phyloP scores from a whole-genome alignment of 805 yeast species.

The Metschnikowia colocasiae region DNA sequence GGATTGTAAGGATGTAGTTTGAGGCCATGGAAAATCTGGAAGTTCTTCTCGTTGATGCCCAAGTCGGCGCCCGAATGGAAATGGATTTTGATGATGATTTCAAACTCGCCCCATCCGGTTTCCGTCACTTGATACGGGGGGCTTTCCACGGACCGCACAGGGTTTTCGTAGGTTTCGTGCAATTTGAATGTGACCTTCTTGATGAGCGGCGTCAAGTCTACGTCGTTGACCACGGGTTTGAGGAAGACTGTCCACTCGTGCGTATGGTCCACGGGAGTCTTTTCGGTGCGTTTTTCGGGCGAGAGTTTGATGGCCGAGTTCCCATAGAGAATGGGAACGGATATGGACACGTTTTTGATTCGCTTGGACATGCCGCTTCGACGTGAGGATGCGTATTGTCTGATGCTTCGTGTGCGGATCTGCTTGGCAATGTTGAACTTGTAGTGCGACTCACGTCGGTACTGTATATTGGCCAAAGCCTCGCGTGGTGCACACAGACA shows the following conservation, averaged over 20 bases:
- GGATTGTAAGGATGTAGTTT: constrained; percentile 84
- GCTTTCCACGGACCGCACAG: constrained; percentile 78
- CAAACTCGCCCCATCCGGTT: constrained; percentile 99
- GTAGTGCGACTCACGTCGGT: no score
- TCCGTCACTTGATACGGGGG: constrained; percentile 97
- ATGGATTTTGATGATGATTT: constrained; percentile 79
- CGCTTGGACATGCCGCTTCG: constrained; percentile 19
- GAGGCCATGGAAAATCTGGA: constrained; percentile 82
- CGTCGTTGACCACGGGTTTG: constrained; percentile 63
- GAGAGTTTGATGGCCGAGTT: constrained; percentile 68
- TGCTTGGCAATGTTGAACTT: no score
- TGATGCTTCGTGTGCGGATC: no score
- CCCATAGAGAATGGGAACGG: constrained; percentile 80
- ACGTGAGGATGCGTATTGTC: background rate
- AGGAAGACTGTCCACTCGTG: constrained; percentile 95
- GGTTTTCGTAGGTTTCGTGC: constrained; percentile 88
- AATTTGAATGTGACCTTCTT: constrained; percentile 91
- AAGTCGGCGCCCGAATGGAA: constrained; percentile 73
- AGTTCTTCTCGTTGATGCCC: constrained; percentile 70
- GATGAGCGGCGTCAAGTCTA: constrained; percentile 75
- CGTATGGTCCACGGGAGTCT: constrained; percentile 84
- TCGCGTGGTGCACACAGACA: no score
- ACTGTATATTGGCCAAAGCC: no score
- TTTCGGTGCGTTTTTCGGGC: constrained; percentile 43
- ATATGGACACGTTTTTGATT: constrained; percentile 45